These are phyloP conservation scores for Immersiella caudata DNA, from an alignment of 495 filamentous ascomycete genomes.

Conservation along the genomic window DNA sequence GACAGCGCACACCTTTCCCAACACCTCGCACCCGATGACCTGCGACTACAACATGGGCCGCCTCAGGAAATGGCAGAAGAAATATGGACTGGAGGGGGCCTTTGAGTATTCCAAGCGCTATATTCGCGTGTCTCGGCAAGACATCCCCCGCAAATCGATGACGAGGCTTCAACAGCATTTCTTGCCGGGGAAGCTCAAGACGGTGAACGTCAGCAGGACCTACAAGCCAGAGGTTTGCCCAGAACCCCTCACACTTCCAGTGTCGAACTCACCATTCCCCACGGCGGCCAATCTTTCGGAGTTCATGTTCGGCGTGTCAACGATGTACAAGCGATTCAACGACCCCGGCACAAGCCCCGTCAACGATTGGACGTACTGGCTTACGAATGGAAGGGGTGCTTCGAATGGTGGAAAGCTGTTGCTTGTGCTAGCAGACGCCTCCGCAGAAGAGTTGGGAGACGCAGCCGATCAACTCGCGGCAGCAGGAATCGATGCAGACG, in stretches of 20 bases:
- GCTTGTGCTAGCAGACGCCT: constrained; percentile 47
- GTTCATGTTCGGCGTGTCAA: constrained; percentile 57
- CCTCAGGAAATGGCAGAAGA: constrained; percentile 44
- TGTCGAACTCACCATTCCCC: constrained; percentile 51
- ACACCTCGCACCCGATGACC: constrained; percentile 37
- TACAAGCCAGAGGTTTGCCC: constrained; percentile 47
- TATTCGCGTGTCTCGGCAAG: constrained; percentile 47
- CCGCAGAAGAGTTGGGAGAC: constrained; percentile 46
- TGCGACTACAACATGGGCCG: constrained; percentile 51
- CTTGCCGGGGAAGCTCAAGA: constrained; percentile 46
- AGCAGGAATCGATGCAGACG: constrained; percentile 64
- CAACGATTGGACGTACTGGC: constrained; percentile 54
- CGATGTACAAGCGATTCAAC: constrained; percentile 49
- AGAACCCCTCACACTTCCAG: constrained; percentile 50
- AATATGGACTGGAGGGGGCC: constrained; percentile 48
- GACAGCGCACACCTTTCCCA: neutral
- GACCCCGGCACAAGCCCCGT: constrained; percentile 47
- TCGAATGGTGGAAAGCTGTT: constrained; percentile 55
- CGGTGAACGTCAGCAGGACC: constrained; percentile 48
- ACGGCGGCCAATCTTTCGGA: constrained; percentile 49
- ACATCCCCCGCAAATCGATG: constrained; percentile 49
- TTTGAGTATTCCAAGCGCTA: constrained; percentile 59
- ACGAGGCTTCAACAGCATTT: constrained; percentile 50
- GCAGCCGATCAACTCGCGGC: constrained; percentile 43
- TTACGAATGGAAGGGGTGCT: constrained; percentile 51